Evolutionary conservation across 2,329 filamentous ascomycete genomes (phyloP), one percentile per base, ranked within the genome.

Genomic region (Phyllosticta citrichinensis): DNA sequence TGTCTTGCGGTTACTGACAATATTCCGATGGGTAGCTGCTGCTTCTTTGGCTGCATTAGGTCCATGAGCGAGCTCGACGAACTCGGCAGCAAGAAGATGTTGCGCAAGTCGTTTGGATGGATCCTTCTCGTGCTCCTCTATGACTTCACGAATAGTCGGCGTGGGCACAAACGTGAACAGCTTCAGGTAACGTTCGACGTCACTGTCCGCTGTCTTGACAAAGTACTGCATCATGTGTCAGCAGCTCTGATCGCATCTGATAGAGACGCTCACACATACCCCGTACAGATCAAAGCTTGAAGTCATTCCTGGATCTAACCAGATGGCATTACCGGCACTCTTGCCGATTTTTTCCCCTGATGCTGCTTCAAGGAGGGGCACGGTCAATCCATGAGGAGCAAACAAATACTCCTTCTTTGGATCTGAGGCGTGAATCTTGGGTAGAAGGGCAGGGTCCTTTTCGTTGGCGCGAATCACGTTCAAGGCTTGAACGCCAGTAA

Each of bases 301-400:
- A 1, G 93, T 96, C 82, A 91, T 83, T 67, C 87, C 85, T 58
- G 81, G 80, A 72, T 97, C 91, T 2, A 99, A 82, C 94, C 94
- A 99, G 40, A 99, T 76, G 2, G 93, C 92, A 72, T 97, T 97
- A 25, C 92, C 93, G 1, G 91, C 88, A 64, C 87, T 95, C 77
- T 99, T 99, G 57, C 94, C 94, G 67, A 97, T 92, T 74, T 99
- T 99, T 70, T 84, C 85, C 19, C 94, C 94, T 0, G 88, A 83
- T 0, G 89, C 80, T 58, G 93, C 92, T 0, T 91, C 96, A 47
- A 99, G 79, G 1, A 99, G 82, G 0, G 94, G 94, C 0, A 93
- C 91, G 0, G 94, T 97, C 66, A 99, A 87, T 8, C 94, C 94
- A 63, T 93, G 83, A 0, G 92, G 90, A 24, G 77, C 68, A 20